A percentile compares a stretch with the other conserved stretches of the same genome.
Evolutionary conservation across 208 protist genomes (phyloP).

Genomic region (Trichomonas tenax): DNA sequence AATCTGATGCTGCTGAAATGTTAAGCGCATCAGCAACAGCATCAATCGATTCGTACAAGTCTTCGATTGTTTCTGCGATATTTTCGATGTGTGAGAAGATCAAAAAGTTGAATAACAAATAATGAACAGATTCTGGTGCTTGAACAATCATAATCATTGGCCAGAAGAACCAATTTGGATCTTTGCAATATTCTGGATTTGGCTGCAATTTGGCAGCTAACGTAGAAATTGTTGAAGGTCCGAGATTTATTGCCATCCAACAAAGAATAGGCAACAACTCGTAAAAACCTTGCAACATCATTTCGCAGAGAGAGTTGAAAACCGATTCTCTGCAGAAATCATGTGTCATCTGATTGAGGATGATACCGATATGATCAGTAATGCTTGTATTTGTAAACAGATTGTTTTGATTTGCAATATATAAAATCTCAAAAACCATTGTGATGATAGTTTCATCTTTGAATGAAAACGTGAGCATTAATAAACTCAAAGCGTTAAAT

Average conservation of each 20-base stretch:
- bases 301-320: not conserved
- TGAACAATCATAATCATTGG: not conserved
- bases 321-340: not conserved
- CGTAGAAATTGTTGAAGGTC: not conserved
- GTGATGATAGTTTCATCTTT: not conserved
- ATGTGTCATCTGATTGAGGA: not conserved
- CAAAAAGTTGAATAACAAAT: not conserved
- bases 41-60: not conserved
- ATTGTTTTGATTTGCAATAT: not conserved
- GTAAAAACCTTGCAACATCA: not conserved
- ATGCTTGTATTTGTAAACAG: not conserved
- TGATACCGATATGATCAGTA: not conserved
- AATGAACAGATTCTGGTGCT: not conserved
- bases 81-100: not conserved
- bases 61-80: not conserved
- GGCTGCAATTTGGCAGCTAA: not conserved
- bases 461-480: not conserved
- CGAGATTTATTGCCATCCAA: not conserved
- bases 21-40: not conserved
- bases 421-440: not conserved
- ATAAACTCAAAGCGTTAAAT: not conserved
- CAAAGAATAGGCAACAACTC: not conserved
- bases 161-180: not conserved
- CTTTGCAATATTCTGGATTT: not conserved
- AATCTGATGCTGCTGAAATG: not conserved